These are phyloP conservation scores for Colletotrichum lini DNA, from an alignment of 2,329 filamentous ascomycete species.

Conservation along the genomic window DNA sequence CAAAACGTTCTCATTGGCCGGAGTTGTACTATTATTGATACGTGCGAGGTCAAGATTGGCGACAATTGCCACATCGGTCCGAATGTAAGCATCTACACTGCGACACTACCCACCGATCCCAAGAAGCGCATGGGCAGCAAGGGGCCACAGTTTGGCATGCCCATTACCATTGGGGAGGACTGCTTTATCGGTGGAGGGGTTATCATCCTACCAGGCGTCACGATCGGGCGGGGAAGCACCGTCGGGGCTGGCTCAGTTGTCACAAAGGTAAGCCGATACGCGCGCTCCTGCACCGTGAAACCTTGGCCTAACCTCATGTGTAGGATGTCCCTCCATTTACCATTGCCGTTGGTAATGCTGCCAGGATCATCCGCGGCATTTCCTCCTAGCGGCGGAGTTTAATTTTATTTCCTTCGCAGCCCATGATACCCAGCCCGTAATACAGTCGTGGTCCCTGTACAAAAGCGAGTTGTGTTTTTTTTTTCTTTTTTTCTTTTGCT, in stretches of 20 bases:
- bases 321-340: conserved; percentile 77
- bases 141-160: conserved; percentile 78
- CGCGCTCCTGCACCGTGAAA: not conserved
- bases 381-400: conserved; percentile 29
- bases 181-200: conserved; percentile 86
- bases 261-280: conserved; percentile 71
- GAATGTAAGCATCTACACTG: conserved; percentile 88
- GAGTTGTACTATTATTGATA: conserved; percentile 89
- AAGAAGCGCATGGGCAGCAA: conserved; percentile 81
- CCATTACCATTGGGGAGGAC: conserved; percentile 86
- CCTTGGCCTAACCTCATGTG: conserved; percentile 43
- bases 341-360: conserved; percentile 80
- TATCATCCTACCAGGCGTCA: conserved; percentile 83
- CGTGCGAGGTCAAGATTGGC: conserved; percentile 86
- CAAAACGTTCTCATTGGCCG: conserved; percentile 87
- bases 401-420: conserved; percentile 27
- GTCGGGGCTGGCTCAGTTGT: conserved; percentile 90
- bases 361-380: conserved; percentile 66
- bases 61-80: conserved; percentile 83
- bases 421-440: conserved; percentile 41
- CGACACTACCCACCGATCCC: conserved; percentile 80
- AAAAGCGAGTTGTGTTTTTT: conserved; percentile 32
- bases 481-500: not conserved
- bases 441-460: conserved; percentile 31
- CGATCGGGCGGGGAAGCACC: conserved; percentile 82